phyloP scores from a whole-genome alignment of 179 eudicot genomes.

The Carnegiea gigantea region DNA sequence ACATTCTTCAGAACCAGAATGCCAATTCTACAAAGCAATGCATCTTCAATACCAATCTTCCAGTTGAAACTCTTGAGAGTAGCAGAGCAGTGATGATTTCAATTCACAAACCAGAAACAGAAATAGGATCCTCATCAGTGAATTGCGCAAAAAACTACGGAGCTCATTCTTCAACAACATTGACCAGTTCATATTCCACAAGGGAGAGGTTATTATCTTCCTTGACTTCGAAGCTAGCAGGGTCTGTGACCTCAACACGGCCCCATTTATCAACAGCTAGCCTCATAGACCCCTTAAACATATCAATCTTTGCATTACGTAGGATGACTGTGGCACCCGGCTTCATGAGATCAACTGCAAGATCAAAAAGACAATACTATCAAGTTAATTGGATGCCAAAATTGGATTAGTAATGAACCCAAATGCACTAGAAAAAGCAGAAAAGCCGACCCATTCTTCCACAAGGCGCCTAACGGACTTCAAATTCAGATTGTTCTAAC shows the following conservation, averaged over 20 bases:
- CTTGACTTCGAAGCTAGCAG: constrained; percentile 61
- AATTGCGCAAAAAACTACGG: neutral
- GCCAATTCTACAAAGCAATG: constrained; percentile 25
- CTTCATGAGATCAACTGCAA: constrained; percentile 65
- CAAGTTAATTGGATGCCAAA: neutral
- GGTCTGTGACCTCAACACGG: constrained; percentile 57
- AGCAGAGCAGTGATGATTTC: constrained; percentile 19
- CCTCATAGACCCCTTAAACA: constrained; percentile 89
- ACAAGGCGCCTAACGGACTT: neutral
- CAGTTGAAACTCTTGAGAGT: constrained; percentile 11
- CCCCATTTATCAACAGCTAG: constrained; percentile 92
- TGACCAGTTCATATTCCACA: constrained; percentile 77
- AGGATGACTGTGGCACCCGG: constrained; percentile 64
- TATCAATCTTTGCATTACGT: constrained; percentile 87
- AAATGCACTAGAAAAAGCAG: neutral
- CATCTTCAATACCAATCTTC: constrained; percentile 24
- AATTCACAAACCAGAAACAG: constrained; percentile 22
- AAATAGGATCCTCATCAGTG: constrained; percentile 7
- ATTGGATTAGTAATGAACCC: neutral
- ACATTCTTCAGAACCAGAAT: constrained; percentile 5
- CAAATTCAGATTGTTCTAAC: neutral
- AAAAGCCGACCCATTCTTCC: neutral
- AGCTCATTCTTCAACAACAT: constrained; percentile 49
- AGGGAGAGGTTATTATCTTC: constrained; percentile 82
- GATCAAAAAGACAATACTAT: neutral